Conservation (phyloP, 2,329 filamentous ascomycete species). For the Dendrostoma leiphaemia region DNA sequence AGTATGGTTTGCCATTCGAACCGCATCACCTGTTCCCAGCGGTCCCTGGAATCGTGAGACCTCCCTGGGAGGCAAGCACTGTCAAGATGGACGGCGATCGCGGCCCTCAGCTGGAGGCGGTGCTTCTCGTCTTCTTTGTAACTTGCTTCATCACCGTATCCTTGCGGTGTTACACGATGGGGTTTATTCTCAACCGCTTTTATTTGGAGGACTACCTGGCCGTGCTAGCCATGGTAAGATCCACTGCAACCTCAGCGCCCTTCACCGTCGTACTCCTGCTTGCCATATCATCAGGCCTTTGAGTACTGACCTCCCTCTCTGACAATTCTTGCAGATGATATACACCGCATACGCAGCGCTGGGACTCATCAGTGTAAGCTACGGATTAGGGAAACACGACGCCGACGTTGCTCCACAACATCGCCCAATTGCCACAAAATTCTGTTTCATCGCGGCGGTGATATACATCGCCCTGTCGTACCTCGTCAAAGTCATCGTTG, state of each 20-base stretch:
- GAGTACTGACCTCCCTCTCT: too few species aligned
- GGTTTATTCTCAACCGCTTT: constrained; percentile 31
- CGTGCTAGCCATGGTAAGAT: constrained; percentile 28
- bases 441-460: constrained; percentile 41
- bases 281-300: too few species aligned
- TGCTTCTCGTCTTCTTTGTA: constrained; percentile 31
- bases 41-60: too few species aligned
- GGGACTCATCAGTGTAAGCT: constrained; percentile 21
- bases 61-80: neutral
- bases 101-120: constrained; percentile 25
- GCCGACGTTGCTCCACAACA: constrained; percentile 20
- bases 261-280: too few species aligned
- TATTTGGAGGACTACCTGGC: constrained; percentile 33
- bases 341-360: constrained; percentile 26
- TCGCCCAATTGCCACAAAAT: constrained; percentile 30
- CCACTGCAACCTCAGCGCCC: too few species aligned
- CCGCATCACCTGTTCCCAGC: too few species aligned
- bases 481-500: constrained; percentile 38
- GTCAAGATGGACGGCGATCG: constrained; percentile 10
- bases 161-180: constrained; percentile 32
- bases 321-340: constrained; percentile 5
- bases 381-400: constrained; percentile 28
- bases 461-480: constrained; percentile 35
- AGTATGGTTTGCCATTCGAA: too few species aligned
- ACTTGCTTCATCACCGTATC: constrained; percentile 30